Base-by-base conservation (phyloP, 495 filamentous ascomycete species). In the Ramalina intermedia region DNA sequence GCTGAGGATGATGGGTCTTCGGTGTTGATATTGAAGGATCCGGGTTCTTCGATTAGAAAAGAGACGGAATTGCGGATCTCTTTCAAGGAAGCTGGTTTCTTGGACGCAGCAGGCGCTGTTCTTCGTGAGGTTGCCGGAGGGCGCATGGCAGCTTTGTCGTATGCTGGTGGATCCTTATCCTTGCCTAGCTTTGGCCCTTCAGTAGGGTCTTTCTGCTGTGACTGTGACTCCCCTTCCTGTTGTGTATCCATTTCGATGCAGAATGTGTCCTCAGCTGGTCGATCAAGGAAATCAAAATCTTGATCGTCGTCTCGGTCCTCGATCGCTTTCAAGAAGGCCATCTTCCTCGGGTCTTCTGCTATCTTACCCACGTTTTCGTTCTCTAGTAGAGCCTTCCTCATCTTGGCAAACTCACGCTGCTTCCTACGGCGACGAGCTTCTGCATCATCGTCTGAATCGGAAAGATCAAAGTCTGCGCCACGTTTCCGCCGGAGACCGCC, bases 291-390 rank as follows among this genome's bases (percentile, higher is more conserved):
- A 47, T 87, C 83, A 60, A 83, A 68, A 23, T 90, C 84, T 46
- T 90, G 84, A 37, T 90, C 86, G 18, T 76, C 69, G 40, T 81
- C 82, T 35, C 73, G 74, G 57, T 96, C 93, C 53, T 95, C 89
- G 45, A 99, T 82, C 8, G 87, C 82, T 48, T 74, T 75, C 51
- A 96, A 76, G 69, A 99, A 99, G 0, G 91, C 91, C 13, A 78
- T 69, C 57, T 87, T 87, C 62, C 89, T 88, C 12, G 87, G 89
- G 58, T 96, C 88, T 55, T 86, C 78, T 24, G 90, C 87, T 47
- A 99, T 82, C 59, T 87, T 86, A 53, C 80, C 85, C 50, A 96
- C 74, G 41, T 88, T 86, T 62, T 88, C 88, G 57, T 98, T 89
- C n/a, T 82, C 76, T 16, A 96, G 72, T 8, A 99, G 71, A 14